These are phyloP conservation scores for Oenanthe sinensis DNA, from an alignment of 129 eudicot species.

Conservation along the genomic window DNA sequence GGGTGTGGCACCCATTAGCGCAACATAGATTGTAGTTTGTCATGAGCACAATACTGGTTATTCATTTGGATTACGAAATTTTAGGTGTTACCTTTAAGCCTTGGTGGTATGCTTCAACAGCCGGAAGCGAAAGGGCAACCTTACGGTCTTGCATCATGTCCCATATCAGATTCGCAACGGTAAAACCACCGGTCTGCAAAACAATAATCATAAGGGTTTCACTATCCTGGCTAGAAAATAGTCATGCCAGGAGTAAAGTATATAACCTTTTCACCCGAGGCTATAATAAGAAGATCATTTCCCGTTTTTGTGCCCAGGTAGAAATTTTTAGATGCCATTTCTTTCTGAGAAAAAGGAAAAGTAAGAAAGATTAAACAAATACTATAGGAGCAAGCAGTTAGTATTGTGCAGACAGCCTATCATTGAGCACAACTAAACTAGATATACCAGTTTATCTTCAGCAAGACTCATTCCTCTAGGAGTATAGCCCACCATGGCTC, in stretches of 20 bases:
- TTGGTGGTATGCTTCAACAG: slow-evolving; percentile 60
- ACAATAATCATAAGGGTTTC: background rate
- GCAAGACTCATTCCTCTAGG: slow-evolving; percentile 81
- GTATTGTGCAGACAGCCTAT: background rate
- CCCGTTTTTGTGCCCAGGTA: slow-evolving; percentile 34
- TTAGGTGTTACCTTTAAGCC: slow-evolving; percentile 60
- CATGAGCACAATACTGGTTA: background rate
- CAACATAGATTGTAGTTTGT: background rate
- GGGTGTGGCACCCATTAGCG: background rate
- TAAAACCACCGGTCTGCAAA: slow-evolving; percentile 69
- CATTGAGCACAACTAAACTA: background rate
- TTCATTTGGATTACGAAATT: background rate
- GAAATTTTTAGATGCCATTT: slow-evolving; percentile 42
- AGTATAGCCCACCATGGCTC: slow-evolving; percentile 84
- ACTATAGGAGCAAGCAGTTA: background rate
- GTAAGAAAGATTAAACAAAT: background rate
- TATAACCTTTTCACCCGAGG: slow-evolving; percentile 80
- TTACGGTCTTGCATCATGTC: slow-evolving; percentile 73
- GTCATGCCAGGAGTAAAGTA: background rate
- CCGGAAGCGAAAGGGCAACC: slow-evolving; percentile 51
- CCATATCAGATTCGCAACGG: slow-evolving; percentile 80
- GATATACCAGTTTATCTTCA: slow-evolving; percentile 65
- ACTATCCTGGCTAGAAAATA: background rate
- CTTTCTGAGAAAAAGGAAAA: slow-evolving; percentile 27
- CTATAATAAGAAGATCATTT: slow-evolving; percentile 64